phyloP scores from a whole-genome alignment of 1,284 basidiomycete genomes.

The Rhodotorula sp. region DNA sequence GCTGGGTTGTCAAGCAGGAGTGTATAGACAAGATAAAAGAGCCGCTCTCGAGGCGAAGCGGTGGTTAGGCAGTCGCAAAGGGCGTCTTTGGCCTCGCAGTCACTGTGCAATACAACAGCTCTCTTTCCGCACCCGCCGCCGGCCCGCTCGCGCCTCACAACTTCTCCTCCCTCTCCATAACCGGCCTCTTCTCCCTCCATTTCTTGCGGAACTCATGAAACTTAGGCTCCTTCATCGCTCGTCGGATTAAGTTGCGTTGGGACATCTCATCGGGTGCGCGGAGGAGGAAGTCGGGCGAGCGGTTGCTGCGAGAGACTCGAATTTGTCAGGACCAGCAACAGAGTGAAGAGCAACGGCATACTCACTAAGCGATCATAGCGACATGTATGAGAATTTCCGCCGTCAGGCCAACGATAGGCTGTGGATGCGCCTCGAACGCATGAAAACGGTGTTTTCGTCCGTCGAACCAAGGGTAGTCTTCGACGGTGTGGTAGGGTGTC shows the following conservation, averaged over 20 bases:
- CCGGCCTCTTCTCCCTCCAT: neutral
- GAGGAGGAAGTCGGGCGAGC: slow-evolving; percentile 37
- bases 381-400: slow-evolving; percentile 42
- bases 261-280: slow-evolving; percentile 29
- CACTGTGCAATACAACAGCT: too few species aligned
- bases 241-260: slow-evolving; percentile 20
- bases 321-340: too few species aligned
- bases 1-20: neutral
- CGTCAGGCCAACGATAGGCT: slow-evolving; percentile 35
- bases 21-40: neutral
- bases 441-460: slow-evolving; percentile 38
- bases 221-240: slow-evolving; percentile 26
- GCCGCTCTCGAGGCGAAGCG: neutral
- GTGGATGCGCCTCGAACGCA: slow-evolving; percentile 37
- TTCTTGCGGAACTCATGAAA: slow-evolving; percentile 1
- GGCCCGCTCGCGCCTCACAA: neutral
- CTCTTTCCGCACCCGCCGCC: too few species aligned
- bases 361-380: slow-evolving; percentile 42
- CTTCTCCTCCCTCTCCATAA: slow-evolving; percentile 2
- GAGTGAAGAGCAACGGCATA: neutral
- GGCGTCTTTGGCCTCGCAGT: too few species aligned
- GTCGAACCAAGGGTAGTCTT: slow-evolving; percentile 41
- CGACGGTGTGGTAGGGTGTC: slow-evolving; percentile 33
- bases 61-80: too few species aligned
- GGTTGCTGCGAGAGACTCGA: slow-evolving; percentile 8